A percentile compares a stretch with the other conserved stretches of the same genome.
phyloP scores from a whole-genome alignment of 2,329 filamentous ascomycete species.

The Colletotrichum eremochloae region DNA sequence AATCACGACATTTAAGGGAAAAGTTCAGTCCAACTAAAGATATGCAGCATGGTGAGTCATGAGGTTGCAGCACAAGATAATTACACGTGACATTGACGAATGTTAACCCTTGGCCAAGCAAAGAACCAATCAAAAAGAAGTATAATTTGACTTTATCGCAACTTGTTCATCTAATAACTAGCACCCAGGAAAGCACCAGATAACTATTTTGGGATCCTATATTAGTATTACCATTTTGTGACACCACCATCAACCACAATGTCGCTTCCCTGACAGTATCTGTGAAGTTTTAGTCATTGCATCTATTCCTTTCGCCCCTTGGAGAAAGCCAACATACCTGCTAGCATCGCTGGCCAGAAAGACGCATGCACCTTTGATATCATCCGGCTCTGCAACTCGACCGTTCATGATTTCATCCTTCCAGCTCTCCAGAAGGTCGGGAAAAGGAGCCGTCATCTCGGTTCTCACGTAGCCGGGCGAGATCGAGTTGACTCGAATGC shows the following conservation, averaged over 20 bases:
- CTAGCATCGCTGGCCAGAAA: conserved; percentile 64
- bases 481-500: conserved; percentile 39
- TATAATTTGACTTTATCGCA: not conserved
- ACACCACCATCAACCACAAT: not conserved
- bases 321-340: conserved; percentile 50
- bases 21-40: not conserved
- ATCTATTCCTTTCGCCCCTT: not conserved
- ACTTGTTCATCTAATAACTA: not conserved
- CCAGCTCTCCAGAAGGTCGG: conserved; percentile 62
- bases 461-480: conserved; percentile 41
- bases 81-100: not conserved
- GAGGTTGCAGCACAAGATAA: not conserved
- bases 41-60: not conserved
- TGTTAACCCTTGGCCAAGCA: not conserved
- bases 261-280: not conserved
- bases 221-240: not conserved
- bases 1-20: too few relatives aligned
- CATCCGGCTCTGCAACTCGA: conserved; percentile 61
- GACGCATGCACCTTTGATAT: conserved; percentile 63
- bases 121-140: not conserved
- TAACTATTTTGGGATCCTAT: not conserved
- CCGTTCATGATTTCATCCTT: conserved; percentile 63
- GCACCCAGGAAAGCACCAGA: not conserved
- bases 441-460: conserved; percentile 52
- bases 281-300: not conserved